Evolutionary conservation across 345 rosid genomes (phyloP), one percentile per base, ranked within the genome.

Genomic region (Sonneratia caseolaris): DNA sequence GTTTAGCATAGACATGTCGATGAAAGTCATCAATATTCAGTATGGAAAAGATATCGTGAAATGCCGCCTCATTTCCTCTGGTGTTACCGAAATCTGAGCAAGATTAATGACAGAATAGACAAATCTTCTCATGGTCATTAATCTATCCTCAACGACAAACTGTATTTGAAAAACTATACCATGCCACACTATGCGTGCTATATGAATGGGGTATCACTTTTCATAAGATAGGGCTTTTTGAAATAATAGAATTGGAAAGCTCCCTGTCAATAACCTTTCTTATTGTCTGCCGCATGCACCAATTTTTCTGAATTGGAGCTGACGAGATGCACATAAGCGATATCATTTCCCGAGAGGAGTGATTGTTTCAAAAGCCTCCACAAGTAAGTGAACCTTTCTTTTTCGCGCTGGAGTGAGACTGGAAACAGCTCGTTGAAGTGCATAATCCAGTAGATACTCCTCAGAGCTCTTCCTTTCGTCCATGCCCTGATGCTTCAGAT

Each of bases 381-480:
- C 88, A 8, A 95, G 88, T 75, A 95, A 74, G 75, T 81, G 82
- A 72, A 95, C 99, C 80, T 89, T 92, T 74, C 88, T 84, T 79
- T 81, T 89, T 76, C 96, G 80, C 43, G 88, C 93, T 56, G 97
- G 96, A 65, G 91, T 90, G 68, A 95, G 86, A 77, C 82, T 83
- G 4, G 97, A 79, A 73, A 95, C 94, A 45, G 86, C 98, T 68
- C 72, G 84, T 82, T 82, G 96, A 75, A 95, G 90, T 40, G 97
- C 84, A 71, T 84, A 79, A 79, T 95, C 97, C 15, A 92, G 88
- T 97, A 92, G 92, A 96, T 97, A 95, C 75, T 90, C 97, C 48
- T 90, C 98, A 0, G 82, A 74, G 69, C 80, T 83, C 81, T 84
- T 90, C 76, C 83, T 89, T 73, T 82, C 92, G 57, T 76, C 83